Evolutionary conservation across 208 protist genomes (phyloP), one percentile per base, ranked within the genome.

Genomic region (Strigomonas culicis): DNA sequence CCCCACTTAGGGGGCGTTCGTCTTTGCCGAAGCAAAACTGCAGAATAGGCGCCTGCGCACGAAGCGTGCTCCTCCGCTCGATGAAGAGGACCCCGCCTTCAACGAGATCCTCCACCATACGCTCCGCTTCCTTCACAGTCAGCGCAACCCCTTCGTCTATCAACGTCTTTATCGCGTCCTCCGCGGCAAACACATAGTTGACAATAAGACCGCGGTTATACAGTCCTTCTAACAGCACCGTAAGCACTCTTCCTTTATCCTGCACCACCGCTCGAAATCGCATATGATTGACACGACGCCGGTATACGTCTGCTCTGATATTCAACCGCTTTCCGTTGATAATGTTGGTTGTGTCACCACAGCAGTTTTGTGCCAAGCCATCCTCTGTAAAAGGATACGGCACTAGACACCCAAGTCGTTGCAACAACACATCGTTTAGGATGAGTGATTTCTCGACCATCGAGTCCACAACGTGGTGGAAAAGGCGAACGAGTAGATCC

Each of bases 141-240:
- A 79, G 75, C 39, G 79, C 74, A 30, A 71, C 72, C 53, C 72
- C 87, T 65, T 95, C 90, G 57, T 93, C 78, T 55, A 83, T 93
- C 24, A 95, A 71, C 0, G 81, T 81, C 47, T 80, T 84, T 41
- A 95, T 73, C 22, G 78, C 86, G 66, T 95, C 90, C 47, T 92
- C 80, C 34, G 80, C 49, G 0, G 60, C 51, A 51, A 95, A 89
- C 11, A 59, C 57, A 65, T 85, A 86, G 61, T 91, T 91, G 15
- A 91, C 74, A 49, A 92, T 77, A 51, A 93, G 78, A 2, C 90
- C 90, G 31, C 87, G 84, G 62, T 95, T 95, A 59, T 85, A 87
- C n/a, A 95, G 70, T 10, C 90, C 86, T 36, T 95, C 84, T 2
- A 93, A 53, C 44, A 93, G 76, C 7, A 89, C 65, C 1, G 74